phyloP scores from a whole-genome alignment of 768 basidiomycete genomes.

The Boletus bicolor region DNA sequence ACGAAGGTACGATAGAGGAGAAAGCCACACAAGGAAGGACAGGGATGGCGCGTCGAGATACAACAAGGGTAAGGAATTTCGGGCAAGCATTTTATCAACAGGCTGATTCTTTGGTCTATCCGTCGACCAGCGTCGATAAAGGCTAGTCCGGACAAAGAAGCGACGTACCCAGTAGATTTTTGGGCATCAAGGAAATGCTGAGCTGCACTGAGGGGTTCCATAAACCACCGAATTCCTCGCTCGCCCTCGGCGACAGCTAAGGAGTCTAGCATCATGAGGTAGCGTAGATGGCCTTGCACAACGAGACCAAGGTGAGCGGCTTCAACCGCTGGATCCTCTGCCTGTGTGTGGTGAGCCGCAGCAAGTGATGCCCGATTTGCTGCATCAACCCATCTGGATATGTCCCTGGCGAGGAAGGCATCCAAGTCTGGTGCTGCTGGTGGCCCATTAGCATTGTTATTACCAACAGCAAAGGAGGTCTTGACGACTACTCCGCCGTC shows the following conservation, averaged over 20 bases:
- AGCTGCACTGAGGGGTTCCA: slow-evolving; percentile 35
- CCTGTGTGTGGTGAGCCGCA: slow-evolving; percentile 30
- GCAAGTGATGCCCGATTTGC: slow-evolving; percentile 25
- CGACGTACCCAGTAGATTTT: slow-evolving; percentile 17
- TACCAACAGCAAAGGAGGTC: slow-evolving; percentile 63
- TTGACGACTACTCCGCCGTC: slow-evolving; percentile 51
- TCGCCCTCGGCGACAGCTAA: slow-evolving; percentile 56
- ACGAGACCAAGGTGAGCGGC: slow-evolving; percentile 47
- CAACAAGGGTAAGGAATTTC: slow-evolving; percentile 62
- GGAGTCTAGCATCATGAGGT: slow-evolving; percentile 70
- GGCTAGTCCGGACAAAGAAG: neutral
- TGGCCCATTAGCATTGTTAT: slow-evolving; percentile 42
- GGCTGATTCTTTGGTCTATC: slow-evolving; percentile 43
- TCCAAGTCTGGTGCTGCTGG: slow-evolving; percentile 51
- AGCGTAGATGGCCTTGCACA: slow-evolving; percentile 56
- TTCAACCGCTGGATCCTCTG: slow-evolving; percentile 46
- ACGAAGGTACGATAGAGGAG: slow-evolving; percentile 66
- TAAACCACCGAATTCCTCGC: slow-evolving; percentile 73
- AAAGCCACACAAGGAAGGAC: slow-evolving; percentile 69
- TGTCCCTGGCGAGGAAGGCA: slow-evolving; percentile 53
- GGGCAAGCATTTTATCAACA: slow-evolving; percentile 64
- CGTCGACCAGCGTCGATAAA: neutral
- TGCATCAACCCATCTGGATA: slow-evolving; percentile 57
- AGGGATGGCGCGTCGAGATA: slow-evolving; percentile 66
- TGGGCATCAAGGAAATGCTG: slow-evolving; percentile 21